These are phyloP conservation scores for Mycena pura DNA, from an alignment of 768 basidiomycete species.

Conservation along the genomic window DNA sequence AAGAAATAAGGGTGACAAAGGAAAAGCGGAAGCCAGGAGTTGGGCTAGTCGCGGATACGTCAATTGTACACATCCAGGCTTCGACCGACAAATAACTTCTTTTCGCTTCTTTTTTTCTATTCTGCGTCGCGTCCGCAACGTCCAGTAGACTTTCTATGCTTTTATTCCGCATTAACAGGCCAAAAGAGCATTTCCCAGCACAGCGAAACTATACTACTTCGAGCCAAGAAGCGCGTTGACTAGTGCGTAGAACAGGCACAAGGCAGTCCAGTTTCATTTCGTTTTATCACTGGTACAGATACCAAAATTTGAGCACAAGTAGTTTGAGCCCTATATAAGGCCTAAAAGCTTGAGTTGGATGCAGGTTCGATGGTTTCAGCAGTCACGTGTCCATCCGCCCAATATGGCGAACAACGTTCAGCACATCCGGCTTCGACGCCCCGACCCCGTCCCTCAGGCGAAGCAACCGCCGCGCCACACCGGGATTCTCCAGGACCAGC, in stretches of 20 bases:
- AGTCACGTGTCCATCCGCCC: neutral
- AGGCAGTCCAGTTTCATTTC: no score
- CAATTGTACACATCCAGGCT: conserved; percentile 8
- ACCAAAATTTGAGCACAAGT: no score
- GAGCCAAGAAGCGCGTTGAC: no score
- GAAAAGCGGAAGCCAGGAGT: neutral
- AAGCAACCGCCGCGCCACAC: conserved; percentile 54
- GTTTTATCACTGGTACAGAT: no score
- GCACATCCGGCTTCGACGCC: conserved; percentile 53
- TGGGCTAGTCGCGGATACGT: conserved; percentile 15
- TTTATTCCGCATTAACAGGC: conserved; percentile 16
- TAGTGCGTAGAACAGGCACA: no score
- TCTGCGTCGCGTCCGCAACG: conserved; percentile 24
- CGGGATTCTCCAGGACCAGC: conserved; percentile 81
- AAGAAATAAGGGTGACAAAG: conserved; percentile 29
- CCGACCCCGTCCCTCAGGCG: conserved; percentile 38
- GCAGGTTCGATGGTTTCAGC: no score
- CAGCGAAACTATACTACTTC: conserved; percentile 8
- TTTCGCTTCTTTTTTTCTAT: conserved; percentile 18
- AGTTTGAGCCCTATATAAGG: no score
- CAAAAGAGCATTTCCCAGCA: neutral
- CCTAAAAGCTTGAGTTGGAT: no score
- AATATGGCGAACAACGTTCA: conserved; percentile 22
- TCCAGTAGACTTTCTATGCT: conserved; percentile 14
- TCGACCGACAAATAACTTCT: conserved; percentile 7